Evolutionary conservation across 75 land plant species (phyloP).

Genomic region (Cupressus sempervirens): DNA sequence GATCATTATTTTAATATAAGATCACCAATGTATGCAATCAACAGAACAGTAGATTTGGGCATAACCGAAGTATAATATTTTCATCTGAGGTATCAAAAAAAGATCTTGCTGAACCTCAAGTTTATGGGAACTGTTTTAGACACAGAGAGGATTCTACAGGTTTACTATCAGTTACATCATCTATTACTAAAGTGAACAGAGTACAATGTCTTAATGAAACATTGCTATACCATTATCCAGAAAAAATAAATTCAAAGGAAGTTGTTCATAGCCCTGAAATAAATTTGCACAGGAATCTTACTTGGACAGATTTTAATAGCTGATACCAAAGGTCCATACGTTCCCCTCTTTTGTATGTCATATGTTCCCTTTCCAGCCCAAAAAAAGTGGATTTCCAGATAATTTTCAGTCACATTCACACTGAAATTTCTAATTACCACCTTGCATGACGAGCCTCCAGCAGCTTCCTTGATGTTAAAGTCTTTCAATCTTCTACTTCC

Average conservation of each 20-base stretch:
- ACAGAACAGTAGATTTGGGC: not conserved
- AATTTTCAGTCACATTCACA: conserved; percentile 25
- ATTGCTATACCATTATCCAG: not conserved
- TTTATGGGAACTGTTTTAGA: not conserved
- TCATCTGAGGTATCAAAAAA: not conserved
- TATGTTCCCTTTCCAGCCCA: conserved; percentile 39
- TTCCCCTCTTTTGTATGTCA: not conserved
- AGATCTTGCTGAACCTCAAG: not conserved
- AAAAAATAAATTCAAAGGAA: not conserved
- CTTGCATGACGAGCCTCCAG: conserved; percentile 41
- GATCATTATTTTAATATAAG: not conserved
- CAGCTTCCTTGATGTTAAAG: conserved; percentile 48
- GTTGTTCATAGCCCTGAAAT: not conserved
- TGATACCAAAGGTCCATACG: conserved; percentile 6
- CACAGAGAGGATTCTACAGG: not conserved
- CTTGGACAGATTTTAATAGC: not conserved
- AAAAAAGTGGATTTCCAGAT: conserved; percentile 58
- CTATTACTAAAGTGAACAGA: not conserved
- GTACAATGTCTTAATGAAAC: not conserved
- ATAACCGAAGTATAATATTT: not conserved
- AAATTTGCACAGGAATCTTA: conserved; percentile 12
- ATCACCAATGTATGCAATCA: not conserved
- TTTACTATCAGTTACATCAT: not conserved
- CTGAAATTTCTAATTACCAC: conserved; percentile 19
- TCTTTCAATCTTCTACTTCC: conserved; percentile 35